Conservation (phyloP, 306 rosid species). For the Cucumis cinereus region DNA sequence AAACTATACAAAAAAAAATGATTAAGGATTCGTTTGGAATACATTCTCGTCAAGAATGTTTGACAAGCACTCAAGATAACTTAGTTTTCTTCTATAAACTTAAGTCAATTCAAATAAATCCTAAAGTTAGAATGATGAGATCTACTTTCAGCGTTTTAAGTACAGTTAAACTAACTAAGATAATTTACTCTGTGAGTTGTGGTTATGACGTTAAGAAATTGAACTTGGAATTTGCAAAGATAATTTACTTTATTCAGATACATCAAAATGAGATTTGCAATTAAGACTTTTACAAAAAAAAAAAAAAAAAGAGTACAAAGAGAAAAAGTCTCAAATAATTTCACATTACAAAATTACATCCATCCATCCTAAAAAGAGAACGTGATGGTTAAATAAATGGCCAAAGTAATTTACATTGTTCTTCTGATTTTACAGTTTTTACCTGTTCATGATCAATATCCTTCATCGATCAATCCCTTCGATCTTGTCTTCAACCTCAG, state of each 20-base stretch:
- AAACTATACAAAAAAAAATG: too few relatives aligned
- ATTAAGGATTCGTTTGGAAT: too few relatives aligned
- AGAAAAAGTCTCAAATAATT: neutral
- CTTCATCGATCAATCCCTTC: conserved; percentile 65
- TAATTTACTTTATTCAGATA: neutral
- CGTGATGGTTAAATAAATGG: neutral
- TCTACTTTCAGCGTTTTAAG: too few relatives aligned
- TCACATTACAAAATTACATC: conserved; percentile 3
- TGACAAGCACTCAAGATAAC: too few relatives aligned
- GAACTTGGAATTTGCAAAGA: neutral
- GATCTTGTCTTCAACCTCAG: conserved; percentile 92
- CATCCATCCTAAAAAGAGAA: neutral
- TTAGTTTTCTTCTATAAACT: too few relatives aligned
- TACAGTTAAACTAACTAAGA: too few relatives aligned
- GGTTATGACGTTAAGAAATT: neutral
- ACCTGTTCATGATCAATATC: neutral
- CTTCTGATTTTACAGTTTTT: neutral
- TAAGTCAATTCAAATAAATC: too few relatives aligned
- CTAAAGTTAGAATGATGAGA: too few relatives aligned
- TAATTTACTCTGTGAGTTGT: too few relatives aligned
- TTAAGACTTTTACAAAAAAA: neutral
- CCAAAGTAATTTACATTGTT: neutral
- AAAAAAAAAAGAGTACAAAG: neutral
- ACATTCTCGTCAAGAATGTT: too few relatives aligned
- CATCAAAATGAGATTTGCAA: neutral